phyloP scores from a whole-genome alignment of 495 filamentous ascomycete species.

The Chaetomidium leptoderma region DNA sequence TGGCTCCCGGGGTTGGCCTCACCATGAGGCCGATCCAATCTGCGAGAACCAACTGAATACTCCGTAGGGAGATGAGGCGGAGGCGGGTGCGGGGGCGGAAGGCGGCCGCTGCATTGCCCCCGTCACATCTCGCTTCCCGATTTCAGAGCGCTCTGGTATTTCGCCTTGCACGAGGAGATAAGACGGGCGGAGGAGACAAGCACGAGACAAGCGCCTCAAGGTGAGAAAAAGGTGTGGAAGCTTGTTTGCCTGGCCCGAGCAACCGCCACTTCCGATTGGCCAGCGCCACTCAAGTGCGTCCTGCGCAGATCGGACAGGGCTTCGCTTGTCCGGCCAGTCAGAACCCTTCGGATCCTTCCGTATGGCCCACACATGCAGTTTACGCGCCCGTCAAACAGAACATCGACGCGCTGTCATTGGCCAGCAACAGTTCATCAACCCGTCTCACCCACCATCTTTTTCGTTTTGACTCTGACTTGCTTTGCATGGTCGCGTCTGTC shows the following conservation, averaged over 20 bases:
- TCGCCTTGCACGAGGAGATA: no score
- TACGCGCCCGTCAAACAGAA: slow-evolving; percentile 31
- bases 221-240: slow-evolving; percentile 8
- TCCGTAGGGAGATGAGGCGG: background rate
- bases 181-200: background rate
- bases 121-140: slow-evolving; percentile 2
- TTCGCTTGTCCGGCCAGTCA: slow-evolving; percentile 25
- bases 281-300: background rate
- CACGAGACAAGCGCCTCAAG: background rate
- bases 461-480: slow-evolving; percentile 10
- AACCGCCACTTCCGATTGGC: slow-evolving; percentile 5
- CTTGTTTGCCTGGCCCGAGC: slow-evolving; percentile 15
- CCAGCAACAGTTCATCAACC: slow-evolving; percentile 2
- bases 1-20: no score
- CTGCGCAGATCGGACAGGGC: background rate
- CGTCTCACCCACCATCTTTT: slow-evolving; percentile 8
- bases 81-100: background rate
- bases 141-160: no score
- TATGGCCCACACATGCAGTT: background rate
- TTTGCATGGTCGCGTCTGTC: slow-evolving; percentile 6
- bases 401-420: slow-evolving; percentile 13
- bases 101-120: background rate
- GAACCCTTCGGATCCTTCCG: slow-evolving; percentile 17
- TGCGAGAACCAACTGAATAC: no score
- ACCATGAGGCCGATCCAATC: no score